Base-by-base conservation (phyloP, 805 yeast species). In the Myxozyma udenii region DNA sequence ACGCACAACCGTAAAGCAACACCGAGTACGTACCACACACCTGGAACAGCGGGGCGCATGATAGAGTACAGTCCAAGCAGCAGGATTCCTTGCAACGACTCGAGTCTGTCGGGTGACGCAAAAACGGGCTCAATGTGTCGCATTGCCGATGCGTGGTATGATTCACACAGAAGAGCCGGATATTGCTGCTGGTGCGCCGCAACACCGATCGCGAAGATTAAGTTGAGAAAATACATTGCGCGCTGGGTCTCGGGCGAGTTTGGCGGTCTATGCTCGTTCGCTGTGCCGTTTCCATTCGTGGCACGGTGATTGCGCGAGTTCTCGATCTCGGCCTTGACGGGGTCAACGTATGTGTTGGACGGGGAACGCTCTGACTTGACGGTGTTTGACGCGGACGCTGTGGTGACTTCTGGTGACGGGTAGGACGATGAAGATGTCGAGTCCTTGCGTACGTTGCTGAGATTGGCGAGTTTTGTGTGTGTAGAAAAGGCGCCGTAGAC, bases 11-110 rank as follows among this genome's bases (percentile, higher is more conserved):
- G 74, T 44, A 87, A 68, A 0, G 91, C 89, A 1, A 87, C 79
- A 0, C 96, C 96, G 57, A 87, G 70, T 3, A 85, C 80, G 65
- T 87, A 87, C 97, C 97, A 89, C n/a, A 87, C 87, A 2, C 95
- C 93, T 0, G 96, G 95, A 12, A 79, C 79, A 0, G 91, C 83
- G 0, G 96, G 96, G 51, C 95, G 75, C 95, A 89, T 87, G 30
- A 84, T 74, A 0, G 95, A 80, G 64, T 85, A 89, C 3, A 83
- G 64, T 0, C 91, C 80, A 38, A 85, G 69, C 12, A 87, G 70
- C 16, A 89, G 65, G 12, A 86, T 71, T 0, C 90, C 89, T 63
- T 85, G 91, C 2, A 89, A 67, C 1, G 85, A 75, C 61, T 86
- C 95, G 35, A 87, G 68, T 41, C 84, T 74, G 60, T 87, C 85